phyloP scores from a whole-genome alignment of 768 basidiomycete species.

The Rhodotorula diobovata region DNA sequence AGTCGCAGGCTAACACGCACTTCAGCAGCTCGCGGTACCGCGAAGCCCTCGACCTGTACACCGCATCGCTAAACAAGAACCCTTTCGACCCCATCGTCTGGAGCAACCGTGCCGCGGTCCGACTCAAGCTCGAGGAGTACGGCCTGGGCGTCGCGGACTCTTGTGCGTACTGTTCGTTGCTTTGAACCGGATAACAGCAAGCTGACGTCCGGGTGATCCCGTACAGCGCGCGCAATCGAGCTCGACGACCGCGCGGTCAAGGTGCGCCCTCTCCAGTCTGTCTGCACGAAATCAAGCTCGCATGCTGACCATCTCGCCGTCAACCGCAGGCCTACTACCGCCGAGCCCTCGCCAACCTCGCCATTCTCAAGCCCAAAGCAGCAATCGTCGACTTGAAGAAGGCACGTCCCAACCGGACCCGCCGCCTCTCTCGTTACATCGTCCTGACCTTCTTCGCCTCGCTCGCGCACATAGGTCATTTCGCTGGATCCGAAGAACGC shows the following conservation, averaged over 20 bases:
- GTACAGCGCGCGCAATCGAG: constrained; percentile 71
- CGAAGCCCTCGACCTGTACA: constrained; percentile 70
- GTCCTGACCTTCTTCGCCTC: constrained; percentile 68
- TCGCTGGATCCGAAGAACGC: constrained; percentile 80
- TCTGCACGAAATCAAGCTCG: no score
- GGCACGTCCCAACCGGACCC: constrained; percentile 40
- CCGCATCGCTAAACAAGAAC: constrained; percentile 77
- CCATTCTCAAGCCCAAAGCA: constrained; percentile 77
- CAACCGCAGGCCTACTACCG: constrained; percentile 51
- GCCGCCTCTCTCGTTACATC: constrained; percentile 40
- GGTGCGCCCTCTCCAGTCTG: constrained; percentile 52
- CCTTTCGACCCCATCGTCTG: constrained; percentile 82
- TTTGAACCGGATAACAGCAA: no score
- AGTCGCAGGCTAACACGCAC: constrained; percentile 80
- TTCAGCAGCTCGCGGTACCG: constrained; percentile 77
- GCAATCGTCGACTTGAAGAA: constrained; percentile 86
- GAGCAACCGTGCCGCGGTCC: constrained; percentile 88
- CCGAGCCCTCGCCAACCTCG: constrained; percentile 83
- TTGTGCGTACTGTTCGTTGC: constrained; percentile 55
- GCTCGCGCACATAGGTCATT: constrained; percentile 52
- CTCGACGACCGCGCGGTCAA: constrained; percentile 87
- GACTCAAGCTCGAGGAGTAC: constrained; percentile 86
- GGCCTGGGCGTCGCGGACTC: constrained; percentile 87
- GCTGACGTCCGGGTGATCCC: not conserved
- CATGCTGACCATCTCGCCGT: constrained; percentile 56